Conservation (phyloP, 306 rosid species). For the Ceratonia siliqua region DNA sequence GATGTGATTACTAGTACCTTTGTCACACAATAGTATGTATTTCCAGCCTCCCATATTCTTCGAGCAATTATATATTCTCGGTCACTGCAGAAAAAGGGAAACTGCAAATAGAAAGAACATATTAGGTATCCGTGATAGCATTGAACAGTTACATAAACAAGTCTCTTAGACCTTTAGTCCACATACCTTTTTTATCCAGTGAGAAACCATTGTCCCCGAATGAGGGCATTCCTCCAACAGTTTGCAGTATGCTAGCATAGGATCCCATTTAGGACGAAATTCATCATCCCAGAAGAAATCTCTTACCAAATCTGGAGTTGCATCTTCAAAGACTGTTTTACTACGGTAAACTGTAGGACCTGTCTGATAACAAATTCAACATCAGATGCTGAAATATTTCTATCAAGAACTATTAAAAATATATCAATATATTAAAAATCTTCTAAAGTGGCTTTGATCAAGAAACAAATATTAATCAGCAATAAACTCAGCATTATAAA, state of each 20-base stretch:
- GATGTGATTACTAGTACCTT: constrained; percentile 58
- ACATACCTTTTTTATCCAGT: constrained; percentile 96
- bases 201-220: constrained; percentile 73
- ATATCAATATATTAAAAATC: background rate
- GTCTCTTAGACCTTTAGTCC: constrained; percentile 20
- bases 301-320: constrained; percentile 90
- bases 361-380: constrained; percentile 41
- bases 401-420: background rate
- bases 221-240: constrained; percentile 81
- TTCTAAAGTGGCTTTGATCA: background rate
- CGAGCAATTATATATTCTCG: constrained; percentile 95
- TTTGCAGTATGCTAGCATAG: constrained; percentile 75
- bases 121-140: constrained; percentile 29
- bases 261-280: constrained; percentile 93
- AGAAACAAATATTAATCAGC: background rate
- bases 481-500: constrained; percentile 9
- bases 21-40: constrained; percentile 85
- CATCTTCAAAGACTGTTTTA: constrained; percentile 92
- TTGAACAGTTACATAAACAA: background rate
- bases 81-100: constrained; percentile 98
- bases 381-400: background rate
- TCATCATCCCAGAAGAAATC: constrained; percentile 99
- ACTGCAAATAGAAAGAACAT: constrained; percentile 51
- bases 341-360: constrained; percentile 85
- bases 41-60: constrained; percentile 95